Conservation (phyloP, 129 eudicot species). For the Lactuca sativa region DNA sequence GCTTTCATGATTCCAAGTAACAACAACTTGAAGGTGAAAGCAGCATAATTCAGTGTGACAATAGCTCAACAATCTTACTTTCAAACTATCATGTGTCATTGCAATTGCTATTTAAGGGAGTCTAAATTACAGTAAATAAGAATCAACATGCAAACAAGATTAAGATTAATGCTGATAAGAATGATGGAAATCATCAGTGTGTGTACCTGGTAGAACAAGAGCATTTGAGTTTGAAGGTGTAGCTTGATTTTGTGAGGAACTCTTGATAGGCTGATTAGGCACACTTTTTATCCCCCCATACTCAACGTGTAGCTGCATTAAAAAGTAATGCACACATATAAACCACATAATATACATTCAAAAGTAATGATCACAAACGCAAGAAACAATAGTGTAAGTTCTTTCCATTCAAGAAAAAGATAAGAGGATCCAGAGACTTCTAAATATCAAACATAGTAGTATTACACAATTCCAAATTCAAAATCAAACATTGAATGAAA, state of each 20-base stretch:
- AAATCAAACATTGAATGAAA: background rate
- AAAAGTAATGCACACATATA: constrained; percentile 8
- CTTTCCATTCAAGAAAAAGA: background rate
- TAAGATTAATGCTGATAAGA: constrained; percentile 18
- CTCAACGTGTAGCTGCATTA: constrained; percentile 61
- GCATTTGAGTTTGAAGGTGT: constrained; percentile 48
- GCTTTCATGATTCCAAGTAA: too few relatives aligned
- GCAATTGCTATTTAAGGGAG: background rate
- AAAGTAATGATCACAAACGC: background rate
- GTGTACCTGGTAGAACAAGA: constrained; percentile 82
- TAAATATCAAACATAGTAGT: background rate
- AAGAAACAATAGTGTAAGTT: background rate
- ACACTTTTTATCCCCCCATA: constrained; percentile 57
- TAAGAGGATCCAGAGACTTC: too few relatives aligned
- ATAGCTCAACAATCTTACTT: too few relatives aligned
- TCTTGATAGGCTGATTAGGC: constrained; percentile 33
- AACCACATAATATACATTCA: background rate
- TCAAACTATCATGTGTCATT: too few relatives aligned
- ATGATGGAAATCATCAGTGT: background rate
- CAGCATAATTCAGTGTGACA: too few relatives aligned
- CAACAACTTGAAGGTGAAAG: too few relatives aligned
- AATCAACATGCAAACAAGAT: background rate
- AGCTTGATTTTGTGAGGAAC: constrained; percentile 37
- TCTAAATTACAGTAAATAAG: background rate
- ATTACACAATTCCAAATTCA: background rate